Evolutionary conservation across 352 stramenopile species (phyloP).

Genomic region (Globisporangium heterothallicum): DNA sequence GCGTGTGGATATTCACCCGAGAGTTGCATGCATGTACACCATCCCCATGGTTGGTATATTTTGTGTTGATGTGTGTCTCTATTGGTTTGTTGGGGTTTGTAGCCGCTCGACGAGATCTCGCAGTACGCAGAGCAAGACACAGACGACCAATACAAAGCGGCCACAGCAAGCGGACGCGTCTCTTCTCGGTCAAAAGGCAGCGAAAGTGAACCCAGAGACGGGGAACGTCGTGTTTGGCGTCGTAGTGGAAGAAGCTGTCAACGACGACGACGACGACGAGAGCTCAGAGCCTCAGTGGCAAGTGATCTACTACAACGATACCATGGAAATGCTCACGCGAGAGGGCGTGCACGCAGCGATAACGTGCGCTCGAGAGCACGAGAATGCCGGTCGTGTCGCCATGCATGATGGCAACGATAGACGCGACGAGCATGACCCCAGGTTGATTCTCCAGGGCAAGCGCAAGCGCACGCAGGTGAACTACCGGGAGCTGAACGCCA

Average conservation of each 20-base stretch:
- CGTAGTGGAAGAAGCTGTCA: constrained; percentile 27
- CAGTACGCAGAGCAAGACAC: constrained; percentile 3
- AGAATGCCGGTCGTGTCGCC: constrained; percentile 4
- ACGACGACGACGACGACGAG: not conserved
- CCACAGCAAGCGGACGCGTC: not conserved
- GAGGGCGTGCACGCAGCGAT: constrained; percentile 27
- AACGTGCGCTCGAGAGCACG: constrained; percentile 21
- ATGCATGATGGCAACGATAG: constrained; percentile 1
- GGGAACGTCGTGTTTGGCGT: constrained; percentile 42
- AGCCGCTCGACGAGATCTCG: constrained; percentile 28
- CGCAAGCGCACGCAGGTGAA: constrained; percentile 74
- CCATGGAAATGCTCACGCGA: constrained; percentile 30
- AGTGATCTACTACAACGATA: constrained; percentile 53
- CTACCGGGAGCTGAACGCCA: constrained; percentile 75
- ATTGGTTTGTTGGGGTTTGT: constrained; percentile 1
- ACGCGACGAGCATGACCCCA: constrained; percentile 23
- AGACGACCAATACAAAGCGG: not conserved
- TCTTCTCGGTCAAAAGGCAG: constrained; percentile 33
- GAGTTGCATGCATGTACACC: too few species aligned
- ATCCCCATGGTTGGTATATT: too few species aligned
- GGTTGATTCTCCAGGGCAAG: constrained; percentile 64
- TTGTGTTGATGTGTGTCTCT: not conserved
- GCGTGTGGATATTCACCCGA: not conserved
- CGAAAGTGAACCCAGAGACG: constrained; percentile 28
- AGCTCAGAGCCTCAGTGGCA: constrained; percentile 31